Evolutionary conservation across 768 basidiomycete species (phyloP).

Genomic region (Neoboletus subvelutipes): DNA sequence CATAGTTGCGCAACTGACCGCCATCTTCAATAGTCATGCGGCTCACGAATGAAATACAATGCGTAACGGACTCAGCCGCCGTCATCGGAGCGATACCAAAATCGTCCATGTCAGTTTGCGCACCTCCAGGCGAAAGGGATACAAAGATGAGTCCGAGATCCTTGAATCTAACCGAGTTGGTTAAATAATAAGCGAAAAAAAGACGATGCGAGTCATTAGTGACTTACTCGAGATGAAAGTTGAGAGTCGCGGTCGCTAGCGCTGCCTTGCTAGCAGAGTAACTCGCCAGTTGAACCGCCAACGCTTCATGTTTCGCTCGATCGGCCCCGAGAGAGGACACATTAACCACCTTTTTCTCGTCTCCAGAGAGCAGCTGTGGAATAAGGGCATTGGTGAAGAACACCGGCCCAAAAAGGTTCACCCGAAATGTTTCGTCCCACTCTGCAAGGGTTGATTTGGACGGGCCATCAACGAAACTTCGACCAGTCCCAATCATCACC

Average conservation of each 20-base stretch:
- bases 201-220: neutral
- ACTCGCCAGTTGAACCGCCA: constrained; percentile 4
- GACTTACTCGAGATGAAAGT: constrained; percentile 8
- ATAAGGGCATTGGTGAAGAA: constrained; percentile 8
- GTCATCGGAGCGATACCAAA: constrained; percentile 8
- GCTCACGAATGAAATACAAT: constrained; percentile 3
- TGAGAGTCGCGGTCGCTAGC: constrained; percentile 3
- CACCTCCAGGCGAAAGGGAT: constrained; percentile 7
- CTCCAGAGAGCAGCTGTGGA: constrained; percentile 2
- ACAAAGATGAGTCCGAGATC: constrained; percentile 2
- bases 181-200: neutral
- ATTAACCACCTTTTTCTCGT: constrained; percentile 2
- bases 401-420: constrained; percentile 8
- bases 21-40: constrained; percentile 5
- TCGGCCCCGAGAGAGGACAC: constrained; percentile 8
- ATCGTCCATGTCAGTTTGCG: constrained; percentile 7
- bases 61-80: neutral
- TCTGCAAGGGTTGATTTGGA: constrained; percentile 7
- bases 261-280: constrained; percentile 10
- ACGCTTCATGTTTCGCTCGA: neutral
- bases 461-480: constrained; percentile 4
- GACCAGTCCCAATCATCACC: neutral
- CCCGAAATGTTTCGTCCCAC: constrained; percentile 8
- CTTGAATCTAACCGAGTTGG: neutral
- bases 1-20: constrained; percentile 6